These are phyloP conservation scores for Chrysoporthe austroafricana DNA, from an alignment of 2,329 filamentous ascomycete genomes.

Conservation along the genomic window DNA sequence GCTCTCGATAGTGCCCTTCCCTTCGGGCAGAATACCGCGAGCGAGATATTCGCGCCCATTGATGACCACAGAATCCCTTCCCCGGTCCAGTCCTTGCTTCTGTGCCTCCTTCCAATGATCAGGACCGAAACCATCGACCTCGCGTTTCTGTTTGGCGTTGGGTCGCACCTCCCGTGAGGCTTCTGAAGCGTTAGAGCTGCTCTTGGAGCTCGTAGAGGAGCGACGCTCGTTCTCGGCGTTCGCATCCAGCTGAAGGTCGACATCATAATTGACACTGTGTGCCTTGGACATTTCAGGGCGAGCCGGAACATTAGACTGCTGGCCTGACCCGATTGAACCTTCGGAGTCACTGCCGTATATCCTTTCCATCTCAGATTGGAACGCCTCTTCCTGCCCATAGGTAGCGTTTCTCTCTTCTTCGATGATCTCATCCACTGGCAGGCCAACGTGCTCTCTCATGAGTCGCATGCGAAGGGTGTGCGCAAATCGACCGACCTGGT, in stretches of 20 bases:
- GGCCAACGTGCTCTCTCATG: constrained; percentile 95
- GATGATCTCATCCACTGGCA: constrained; percentile 89
- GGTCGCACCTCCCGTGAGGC: constrained; percentile 48
- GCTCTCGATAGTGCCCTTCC: constrained; percentile 60
- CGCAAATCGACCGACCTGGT: constrained; percentile 88
- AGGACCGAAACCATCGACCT: constrained; percentile 76
- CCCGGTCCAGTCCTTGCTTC: constrained; percentile 61
- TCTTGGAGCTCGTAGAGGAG: constrained; percentile 38
- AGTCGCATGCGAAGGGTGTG: constrained; percentile 90
- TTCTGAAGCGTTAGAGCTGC: constrained; percentile 50
- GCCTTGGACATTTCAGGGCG: constrained; percentile 39
- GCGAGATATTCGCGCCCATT: constrained; percentile 73
- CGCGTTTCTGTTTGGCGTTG: constrained; percentile 68
- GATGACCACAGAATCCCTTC: constrained; percentile 72
- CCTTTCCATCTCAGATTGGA: constrained; percentile 63
- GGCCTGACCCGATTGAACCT: constrained; percentile 14
- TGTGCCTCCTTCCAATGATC: constrained; percentile 76
- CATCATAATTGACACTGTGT: constrained; percentile 78
- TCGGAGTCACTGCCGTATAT: constrained; percentile 59
- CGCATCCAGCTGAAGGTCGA: constrained; percentile 53
- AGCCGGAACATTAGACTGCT: constrained; percentile 14
- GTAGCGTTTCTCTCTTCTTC: constrained; percentile 76
- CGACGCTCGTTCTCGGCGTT: constrained; percentile 37
- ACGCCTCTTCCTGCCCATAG: constrained; percentile 58
- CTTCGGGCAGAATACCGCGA: constrained; percentile 65